Base-by-base conservation (phyloP, 768 basidiomycete species). In the Pisolithus microcarpus region DNA sequence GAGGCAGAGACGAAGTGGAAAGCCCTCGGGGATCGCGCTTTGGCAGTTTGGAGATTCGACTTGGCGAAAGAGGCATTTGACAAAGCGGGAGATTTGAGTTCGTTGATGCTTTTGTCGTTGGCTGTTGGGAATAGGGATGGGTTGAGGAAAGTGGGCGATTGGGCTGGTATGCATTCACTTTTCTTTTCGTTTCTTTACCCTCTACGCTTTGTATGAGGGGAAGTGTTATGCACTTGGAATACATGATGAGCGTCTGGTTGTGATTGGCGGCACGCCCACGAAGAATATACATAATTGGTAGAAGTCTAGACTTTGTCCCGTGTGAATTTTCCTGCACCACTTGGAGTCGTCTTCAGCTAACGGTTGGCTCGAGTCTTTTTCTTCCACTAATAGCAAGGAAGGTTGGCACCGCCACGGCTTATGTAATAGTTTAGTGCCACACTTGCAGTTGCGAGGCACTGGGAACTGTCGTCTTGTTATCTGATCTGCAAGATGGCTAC, bases 41-140 rank as follows among this genome's bases (percentile, higher is more conserved):
- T 99, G 48, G 74, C 81, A 0, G 85, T 88, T 2, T 98, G 96
- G 96, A 79, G 91, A 48, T 93, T 98, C 58, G 91, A 93, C 61
- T 79, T 98, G 37, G 95, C 96, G 0, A 76, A 82, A 49, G 91
- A 95, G 65, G 84, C 88, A 57, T 99, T 87, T 64, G 84, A 87
- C 57, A 85, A 82, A 55, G 92, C 91, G 0, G 78, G 76, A n/a
- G 96, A 99, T 68, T 69, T 94, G 50, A 80, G 84, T n/a, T 89
- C 93, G 7, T 68, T 97, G 57, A 79, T 98, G 75, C 71, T 99
- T 2, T 73, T 98, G 43, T 72, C 91, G 52, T 74, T 93, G 42
- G 78, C 88, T 24, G 82, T 81, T 16, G 92, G 92, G 2, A 92
- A 95, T 40, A 15, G 39, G 18, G 39, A 40, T 18, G 39, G 39